A percentile compares a stretch with the other conserved stretches of the same genome.
Evolutionary conservation across 495 filamentous ascomycete species (phyloP).

Genomic region (Penicillium tannophilum): DNA sequence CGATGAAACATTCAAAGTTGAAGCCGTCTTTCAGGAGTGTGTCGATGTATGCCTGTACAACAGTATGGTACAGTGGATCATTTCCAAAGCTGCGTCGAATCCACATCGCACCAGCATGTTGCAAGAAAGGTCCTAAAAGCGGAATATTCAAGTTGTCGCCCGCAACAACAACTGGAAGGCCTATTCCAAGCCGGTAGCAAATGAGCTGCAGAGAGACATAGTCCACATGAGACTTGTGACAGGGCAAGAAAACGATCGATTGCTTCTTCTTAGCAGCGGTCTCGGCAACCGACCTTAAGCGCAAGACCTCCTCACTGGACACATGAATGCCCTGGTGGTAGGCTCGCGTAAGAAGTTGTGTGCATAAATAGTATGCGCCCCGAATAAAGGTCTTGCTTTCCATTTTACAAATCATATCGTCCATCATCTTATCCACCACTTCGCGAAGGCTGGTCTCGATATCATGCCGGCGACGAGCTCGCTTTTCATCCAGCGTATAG

Average conservation of each 20-base stretch:
- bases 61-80: slow-evolving; percentile 83
- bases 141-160: slow-evolving; percentile 97
- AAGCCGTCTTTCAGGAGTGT: slow-evolving; percentile 85
- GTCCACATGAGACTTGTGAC: slow-evolving; percentile 92
- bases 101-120: slow-evolving; percentile 97
- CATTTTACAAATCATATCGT: slow-evolving; percentile 98
- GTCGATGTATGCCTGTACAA: slow-evolving; percentile 96
- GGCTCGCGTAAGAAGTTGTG: slow-evolving; percentile 85
- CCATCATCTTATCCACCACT: slow-evolving; percentile 80
- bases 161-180: slow-evolving; percentile 88
- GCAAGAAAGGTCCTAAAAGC: slow-evolving; percentile 82
- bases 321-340: slow-evolving; percentile 98
- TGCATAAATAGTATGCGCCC: slow-evolving; percentile 84
- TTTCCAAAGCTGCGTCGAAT: slow-evolving; percentile 92
- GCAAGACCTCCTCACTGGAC: slow-evolving; percentile 87
- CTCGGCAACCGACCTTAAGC: slow-evolving; percentile 77
- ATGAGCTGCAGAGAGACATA: slow-evolving; percentile 93
- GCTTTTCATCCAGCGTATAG: slow-evolving; percentile 46
- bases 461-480: slow-evolving; percentile 57
- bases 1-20: slow-evolving; percentile 96
- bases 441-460: slow-evolving; percentile 67
- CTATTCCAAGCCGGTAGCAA: slow-evolving; percentile 89
- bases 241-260: slow-evolving; percentile 93
- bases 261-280: slow-evolving; percentile 84
- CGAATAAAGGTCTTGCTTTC: slow-evolving; percentile 93